Conservation (phyloP, 1,139 yeast species). For the Arxiozyma slooffiae region DNA sequence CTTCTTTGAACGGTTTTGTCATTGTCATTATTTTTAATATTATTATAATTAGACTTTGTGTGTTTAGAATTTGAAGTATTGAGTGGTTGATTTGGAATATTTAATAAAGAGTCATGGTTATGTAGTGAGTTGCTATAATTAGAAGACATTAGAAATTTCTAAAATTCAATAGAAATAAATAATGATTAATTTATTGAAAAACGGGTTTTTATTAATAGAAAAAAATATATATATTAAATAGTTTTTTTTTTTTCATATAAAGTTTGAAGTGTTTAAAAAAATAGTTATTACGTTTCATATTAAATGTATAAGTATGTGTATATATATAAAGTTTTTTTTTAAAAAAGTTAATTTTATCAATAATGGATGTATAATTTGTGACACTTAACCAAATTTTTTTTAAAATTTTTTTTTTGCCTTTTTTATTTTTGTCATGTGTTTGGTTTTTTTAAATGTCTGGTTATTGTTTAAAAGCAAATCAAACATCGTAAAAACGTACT, state of each 20-base stretch:
- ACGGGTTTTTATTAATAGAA: too few relatives aligned
- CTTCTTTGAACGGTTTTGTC: slow-evolving; percentile 6
- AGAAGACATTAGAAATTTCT: background rate
- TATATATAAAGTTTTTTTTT: too few relatives aligned
- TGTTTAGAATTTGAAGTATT: slow-evolving; percentile 9
- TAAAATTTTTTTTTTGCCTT: too few relatives aligned
- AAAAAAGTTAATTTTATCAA: too few relatives aligned
- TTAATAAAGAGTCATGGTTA: background rate
- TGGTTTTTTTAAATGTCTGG: background rate
- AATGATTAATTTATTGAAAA: too few relatives aligned
- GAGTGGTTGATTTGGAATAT: background rate
- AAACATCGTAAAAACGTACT: background rate
- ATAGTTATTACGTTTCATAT: too few relatives aligned
- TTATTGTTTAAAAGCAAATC: background rate
- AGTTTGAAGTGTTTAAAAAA: background rate
- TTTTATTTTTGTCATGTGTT: too few relatives aligned
- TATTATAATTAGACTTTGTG: background rate
- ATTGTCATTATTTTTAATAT: slow-evolving; percentile 1
- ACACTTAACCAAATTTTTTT: background rate
- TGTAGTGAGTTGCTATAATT: background rate
- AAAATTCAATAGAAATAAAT: too few relatives aligned
- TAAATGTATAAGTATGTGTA: too few relatives aligned
- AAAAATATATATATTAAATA: too few relatives aligned
- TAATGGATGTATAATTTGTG: too few relatives aligned
- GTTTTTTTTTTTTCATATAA: too few relatives aligned